Percentiles rank a stretch among this genome's conserved stretches.
Conservation (phyloP, 2,329 filamentous ascomycete genomes). For the Phialophora tarda region DNA sequence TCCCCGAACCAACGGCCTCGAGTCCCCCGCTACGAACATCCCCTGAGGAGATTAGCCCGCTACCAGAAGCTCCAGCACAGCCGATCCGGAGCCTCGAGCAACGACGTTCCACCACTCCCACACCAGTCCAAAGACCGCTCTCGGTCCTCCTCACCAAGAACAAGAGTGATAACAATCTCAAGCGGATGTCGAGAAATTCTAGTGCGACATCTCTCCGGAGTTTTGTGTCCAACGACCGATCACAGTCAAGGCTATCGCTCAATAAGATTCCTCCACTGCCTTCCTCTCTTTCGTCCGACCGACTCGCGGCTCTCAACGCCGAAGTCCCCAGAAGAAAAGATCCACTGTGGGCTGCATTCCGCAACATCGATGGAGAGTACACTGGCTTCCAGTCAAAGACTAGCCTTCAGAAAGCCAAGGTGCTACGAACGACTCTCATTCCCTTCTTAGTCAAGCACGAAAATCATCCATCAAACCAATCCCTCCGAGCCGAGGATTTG, state of each 20-base stretch:
- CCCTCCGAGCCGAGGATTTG: conserved; percentile 76
- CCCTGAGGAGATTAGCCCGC: not conserved
- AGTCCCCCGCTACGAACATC: conserved; percentile 26
- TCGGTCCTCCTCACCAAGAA: conserved; percentile 48
- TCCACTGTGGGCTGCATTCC: conserved; percentile 71
- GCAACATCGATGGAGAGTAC: conserved; percentile 67
- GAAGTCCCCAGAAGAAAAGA: conserved; percentile 65
- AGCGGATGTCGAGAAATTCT: conserved; percentile 46
- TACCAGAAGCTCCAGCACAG: conserved; percentile 6
- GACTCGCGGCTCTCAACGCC: conserved; percentile 39
- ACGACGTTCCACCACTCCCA: conserved; percentile 2
- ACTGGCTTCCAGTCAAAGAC: conserved; percentile 73
- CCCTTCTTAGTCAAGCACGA: conserved; percentile 77
- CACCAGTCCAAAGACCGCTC: conserved; percentile 46
- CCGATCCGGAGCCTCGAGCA: not conserved
- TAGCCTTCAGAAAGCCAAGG: conserved; percentile 73
- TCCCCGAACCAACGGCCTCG: conserved; percentile 26
- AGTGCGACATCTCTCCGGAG: conserved; percentile 50
- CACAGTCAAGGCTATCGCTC: conserved; percentile 48
- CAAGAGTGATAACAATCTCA: conserved; percentile 43
- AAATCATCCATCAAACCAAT: conserved; percentile 68
- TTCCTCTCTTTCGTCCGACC: conserved; percentile 47
- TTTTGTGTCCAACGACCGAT: conserved; percentile 56
- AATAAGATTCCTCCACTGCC: conserved; percentile 57
- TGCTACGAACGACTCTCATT: conserved; percentile 73